Evolutionary conservation across 2,329 filamentous ascomycete genomes (phyloP).

Genomic region (Ceratocystis lukuohia): DNA sequence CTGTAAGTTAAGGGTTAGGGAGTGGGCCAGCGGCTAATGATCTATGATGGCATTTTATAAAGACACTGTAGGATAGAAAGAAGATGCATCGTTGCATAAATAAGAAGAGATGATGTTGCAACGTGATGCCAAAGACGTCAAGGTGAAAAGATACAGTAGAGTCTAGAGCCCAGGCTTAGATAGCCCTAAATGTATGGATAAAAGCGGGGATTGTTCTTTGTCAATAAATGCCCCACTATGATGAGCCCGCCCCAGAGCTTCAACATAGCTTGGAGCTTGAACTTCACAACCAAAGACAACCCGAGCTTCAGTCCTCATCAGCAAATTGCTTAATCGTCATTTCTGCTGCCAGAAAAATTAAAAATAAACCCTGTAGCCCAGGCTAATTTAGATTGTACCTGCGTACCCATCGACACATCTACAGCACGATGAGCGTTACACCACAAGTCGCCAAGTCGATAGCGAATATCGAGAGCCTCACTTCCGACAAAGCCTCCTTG

Average conservation of each 20-base stretch:
- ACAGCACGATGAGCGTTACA: conserved; percentile 28
- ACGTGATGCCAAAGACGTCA: not conserved
- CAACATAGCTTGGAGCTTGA: not conserved
- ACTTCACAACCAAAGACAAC: not conserved
- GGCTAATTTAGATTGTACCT: not conserved
- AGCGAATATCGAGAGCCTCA: conserved; percentile 28
- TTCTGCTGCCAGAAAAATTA: too few relatives aligned
- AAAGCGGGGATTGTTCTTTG: not conserved
- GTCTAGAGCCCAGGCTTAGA: not conserved
- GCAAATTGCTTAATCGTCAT: not conserved
- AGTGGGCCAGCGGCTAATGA: not conserved
- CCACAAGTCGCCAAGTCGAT: conserved; percentile 34
- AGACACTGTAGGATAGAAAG: not conserved
- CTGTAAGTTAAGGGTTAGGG: not conserved
- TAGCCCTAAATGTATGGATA: not conserved
- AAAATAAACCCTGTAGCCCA: not conserved
- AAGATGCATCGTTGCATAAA: not conserved
- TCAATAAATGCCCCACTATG: not conserved
- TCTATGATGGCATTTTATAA: not conserved
- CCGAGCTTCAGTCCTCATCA: not conserved
- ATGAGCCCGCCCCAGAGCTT: not conserved
- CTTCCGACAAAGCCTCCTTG: conserved; percentile 32
- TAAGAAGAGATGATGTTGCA: not conserved
- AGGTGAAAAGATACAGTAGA: not conserved
- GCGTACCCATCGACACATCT: not conserved